phyloP scores from a whole-genome alignment of 2,329 filamentous ascomycete genomes.

The Chrysoporthe cubensis region DNA sequence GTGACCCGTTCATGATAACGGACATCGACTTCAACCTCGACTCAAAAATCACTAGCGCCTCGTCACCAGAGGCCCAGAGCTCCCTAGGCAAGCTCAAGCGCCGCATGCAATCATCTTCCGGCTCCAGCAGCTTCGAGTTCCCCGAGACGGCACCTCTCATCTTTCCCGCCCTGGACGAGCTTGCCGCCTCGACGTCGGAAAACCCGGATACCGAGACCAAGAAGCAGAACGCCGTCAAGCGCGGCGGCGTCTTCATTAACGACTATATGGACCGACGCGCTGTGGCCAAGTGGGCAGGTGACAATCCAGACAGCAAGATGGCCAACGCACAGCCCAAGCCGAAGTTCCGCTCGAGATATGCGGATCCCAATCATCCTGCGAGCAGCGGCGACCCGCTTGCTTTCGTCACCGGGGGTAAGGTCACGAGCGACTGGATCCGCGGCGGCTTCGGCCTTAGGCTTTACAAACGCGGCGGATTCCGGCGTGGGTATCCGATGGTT shows the following conservation, averaged over 20 bases:
- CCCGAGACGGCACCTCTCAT: slow-evolving; percentile 53
- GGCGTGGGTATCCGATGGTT: background rate
- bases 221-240: slow-evolving; percentile 30
- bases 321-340: slow-evolving; percentile 33
- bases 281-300: slow-evolving; percentile 31
- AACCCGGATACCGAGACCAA: slow-evolving; percentile 29
- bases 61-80: slow-evolving; percentile 26
- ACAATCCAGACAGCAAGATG: slow-evolving; percentile 27
- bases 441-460: background rate
- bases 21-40: slow-evolving; percentile 39
- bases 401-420: slow-evolving; percentile 33
- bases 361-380: slow-evolving; percentile 36
- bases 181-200: slow-evolving; percentile 26
- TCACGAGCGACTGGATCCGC: background rate
- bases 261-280: slow-evolving; percentile 32
- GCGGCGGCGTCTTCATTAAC: slow-evolving; percentile 32
- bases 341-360: slow-evolving; percentile 35
- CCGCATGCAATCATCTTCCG: slow-evolving; percentile 43
- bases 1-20: slow-evolving; percentile 36
- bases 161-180: slow-evolving; percentile 48
- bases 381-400: slow-evolving; percentile 34
- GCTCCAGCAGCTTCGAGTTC: slow-evolving; percentile 44
- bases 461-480: background rate
- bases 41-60: slow-evolving; percentile 39
- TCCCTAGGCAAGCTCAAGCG: slow-evolving; percentile 35